Conservation (phyloP, 2,329 filamentous ascomycete species). For the Colletotrichum sp. region DNA sequence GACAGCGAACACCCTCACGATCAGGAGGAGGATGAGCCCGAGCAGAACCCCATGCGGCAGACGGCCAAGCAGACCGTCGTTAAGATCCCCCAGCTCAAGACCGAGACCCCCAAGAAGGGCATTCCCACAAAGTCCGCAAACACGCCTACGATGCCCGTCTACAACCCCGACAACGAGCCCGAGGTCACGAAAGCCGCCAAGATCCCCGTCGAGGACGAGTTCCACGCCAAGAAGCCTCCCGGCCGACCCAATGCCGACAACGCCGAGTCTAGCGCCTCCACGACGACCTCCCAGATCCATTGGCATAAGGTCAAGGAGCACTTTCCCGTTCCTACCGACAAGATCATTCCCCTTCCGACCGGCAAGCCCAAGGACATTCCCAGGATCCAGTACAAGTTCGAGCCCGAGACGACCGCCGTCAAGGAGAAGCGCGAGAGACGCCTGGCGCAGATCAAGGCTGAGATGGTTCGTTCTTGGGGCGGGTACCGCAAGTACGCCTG, state of each 20-base stretch:
- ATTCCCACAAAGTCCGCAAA: constrained; percentile 2
- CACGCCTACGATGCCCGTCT: constrained; percentile 8
- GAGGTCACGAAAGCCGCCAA: constrained; percentile 7
- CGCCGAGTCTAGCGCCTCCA: constrained; percentile 23
- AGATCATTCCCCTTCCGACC: constrained; percentile 78
- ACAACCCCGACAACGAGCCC: constrained; percentile 4
- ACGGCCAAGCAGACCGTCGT: constrained; percentile 15
- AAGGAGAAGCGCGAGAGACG: constrained; percentile 69
- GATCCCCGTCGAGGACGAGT: constrained; percentile 1
- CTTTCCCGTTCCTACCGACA: constrained; percentile 75
- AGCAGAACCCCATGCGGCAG: constrained; percentile 19
- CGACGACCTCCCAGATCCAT: constrained; percentile 48
- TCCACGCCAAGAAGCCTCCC: constrained; percentile 26
- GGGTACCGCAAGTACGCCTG: constrained; percentile 84
- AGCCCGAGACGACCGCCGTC: constrained; percentile 64
- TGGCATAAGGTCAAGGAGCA: constrained; percentile 79
- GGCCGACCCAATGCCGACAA: constrained; percentile 23
- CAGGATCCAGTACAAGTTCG: constrained; percentile 77
- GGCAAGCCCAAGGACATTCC: constrained; percentile 74
- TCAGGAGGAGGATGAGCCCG: constrained; percentile 14
- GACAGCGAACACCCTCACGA: constrained; percentile 13
- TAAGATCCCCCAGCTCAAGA: constrained; percentile 20
- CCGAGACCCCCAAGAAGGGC: constrained; percentile 1
- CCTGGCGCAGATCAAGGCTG: constrained; percentile 70
- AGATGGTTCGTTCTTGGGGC: constrained; percentile 80